A percentile compares a stretch with the other conserved stretches of the same genome.
Evolutionary conservation across 2,329 filamentous ascomycete species (phyloP).

Genomic region (Pseudopithomyces chartarum): DNA sequence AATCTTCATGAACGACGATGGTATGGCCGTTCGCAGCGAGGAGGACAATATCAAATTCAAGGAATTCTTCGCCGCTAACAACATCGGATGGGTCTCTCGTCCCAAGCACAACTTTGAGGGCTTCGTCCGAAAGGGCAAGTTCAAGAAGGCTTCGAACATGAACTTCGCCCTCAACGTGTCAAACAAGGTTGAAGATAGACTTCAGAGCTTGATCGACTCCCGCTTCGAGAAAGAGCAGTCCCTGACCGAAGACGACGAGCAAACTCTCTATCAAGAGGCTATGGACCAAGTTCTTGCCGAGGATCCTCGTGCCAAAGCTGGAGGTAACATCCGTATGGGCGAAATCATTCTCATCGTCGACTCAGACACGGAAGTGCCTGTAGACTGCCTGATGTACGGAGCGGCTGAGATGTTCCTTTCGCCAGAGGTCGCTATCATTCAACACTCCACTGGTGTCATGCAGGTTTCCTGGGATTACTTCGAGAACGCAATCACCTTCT

Average conservation of each 20-base stretch:
- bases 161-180: slow-evolving; percentile 69
- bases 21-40: slow-evolving; percentile 63
- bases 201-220: slow-evolving; percentile 56
- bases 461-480: slow-evolving; percentile 73
- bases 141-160: slow-evolving; percentile 67
- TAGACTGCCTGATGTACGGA: slow-evolving; percentile 77
- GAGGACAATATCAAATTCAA: slow-evolving; percentile 49
- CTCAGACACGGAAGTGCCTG: slow-evolving; percentile 50
- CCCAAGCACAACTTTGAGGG: slow-evolving; percentile 47
- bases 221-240: slow-evolving; percentile 15
- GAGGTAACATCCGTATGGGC: slow-evolving; percentile 81
- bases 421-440: slow-evolving; percentile 75
- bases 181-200: slow-evolving; percentile 65
- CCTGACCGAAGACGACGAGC: slow-evolving; percentile 45
- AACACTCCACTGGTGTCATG: slow-evolving; percentile 73
- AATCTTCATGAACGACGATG: slow-evolving; percentile 70
- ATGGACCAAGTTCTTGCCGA: slow-evolving; percentile 70
- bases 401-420: slow-evolving; percentile 81
- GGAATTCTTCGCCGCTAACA: slow-evolving; percentile 54
- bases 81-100: slow-evolving; percentile 53
- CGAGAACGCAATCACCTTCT: slow-evolving; percentile 76
- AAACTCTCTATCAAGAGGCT: slow-evolving; percentile 23
- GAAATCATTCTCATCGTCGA: slow-evolving; percentile 73
- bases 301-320: slow-evolving; percentile 72
- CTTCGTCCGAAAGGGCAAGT: slow-evolving; percentile 34